Base-by-base conservation (phyloP, 768 basidiomycete species). In the Boletus eberwhitei region DNA sequence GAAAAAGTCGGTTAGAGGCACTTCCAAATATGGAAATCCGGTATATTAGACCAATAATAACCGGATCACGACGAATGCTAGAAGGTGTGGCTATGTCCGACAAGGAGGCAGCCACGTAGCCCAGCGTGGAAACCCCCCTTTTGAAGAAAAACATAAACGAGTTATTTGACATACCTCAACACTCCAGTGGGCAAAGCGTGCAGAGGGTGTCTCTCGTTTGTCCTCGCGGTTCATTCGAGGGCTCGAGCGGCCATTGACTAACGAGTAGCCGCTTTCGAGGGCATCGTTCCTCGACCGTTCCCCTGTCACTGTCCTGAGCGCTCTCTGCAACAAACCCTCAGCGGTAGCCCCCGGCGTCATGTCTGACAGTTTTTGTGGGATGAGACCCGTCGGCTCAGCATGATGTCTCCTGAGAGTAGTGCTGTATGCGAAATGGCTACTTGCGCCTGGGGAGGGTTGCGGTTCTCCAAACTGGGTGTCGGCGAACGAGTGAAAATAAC, bases 391-490 rank as follows among this genome's bases (percentile, higher is more conserved):
- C 12, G 63, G 37, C 19, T 86, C 84, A 0, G 73, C 71, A 21
- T 80, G 77, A 55, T 92, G 90, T 51, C 90, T 69, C 29, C 90
- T 74, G 19, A 93, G 75, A 0, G 87, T 89, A 0, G 90, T 92
- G 60, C 88, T 90, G 69, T 90, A 92, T 2, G 89, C 85, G 63
- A 93, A 93, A 64, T 93, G 90, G 5, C 81, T 68, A 31, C 80
- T 77, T 1, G 90, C 88, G 48, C 83, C 84, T 0, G 86, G 77
- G 0, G 82, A 76, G 0, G 86, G 83, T 34, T 82, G 77, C 11
- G 85, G 75, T 57, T 82, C 77, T n/a, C 53, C 72, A 36, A 39
- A 75, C 65, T 70, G 71, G 59, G 59, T 82, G 76, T 50, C 72
- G 75, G 80, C 76, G 32, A 84, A 77, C 2, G 81, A 68, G 0